Evolutionary conservation across 441 rosid species (phyloP), one percentile per base, ranked within the genome.

Genomic region (Daphne laureola): DNA sequence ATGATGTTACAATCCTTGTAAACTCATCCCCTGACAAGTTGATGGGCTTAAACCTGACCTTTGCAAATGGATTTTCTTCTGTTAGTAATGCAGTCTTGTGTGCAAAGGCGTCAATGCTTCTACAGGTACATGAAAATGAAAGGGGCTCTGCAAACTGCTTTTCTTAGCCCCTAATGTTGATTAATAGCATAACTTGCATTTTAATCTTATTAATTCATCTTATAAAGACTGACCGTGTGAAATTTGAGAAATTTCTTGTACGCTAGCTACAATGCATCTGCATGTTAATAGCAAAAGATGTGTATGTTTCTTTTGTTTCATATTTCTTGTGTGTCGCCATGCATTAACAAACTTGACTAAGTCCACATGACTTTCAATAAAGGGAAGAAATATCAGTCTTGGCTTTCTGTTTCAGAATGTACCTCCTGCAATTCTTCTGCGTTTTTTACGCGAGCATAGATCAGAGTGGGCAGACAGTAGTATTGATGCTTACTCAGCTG

Each of bases 401-500:
- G 38, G 38, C 7, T 46, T 64, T 35, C 61, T 54, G 59, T 40
- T 66, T 26, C 75, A 93, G 98, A 89, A 93, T 57, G 96, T 93
- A 45, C 96, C 96, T 69, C 98, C 98, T 12, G 95, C 82, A 11
- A 83, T 89, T 45, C 95, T 93, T 25, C 92, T 93, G 14, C 78
- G 97, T 66, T 93, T 93, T 63, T 72, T 93, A 70, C 79, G 96
- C 42, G 98, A 93, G 76, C 98, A 93, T 52, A 73, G 98, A 56
- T 93, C 98, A 45, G 98, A 93, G 66, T 93, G 98, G 98, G 97
- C 97, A 17, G 98, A 93, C 64, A 89, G 81, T 78, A 83, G 72
- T 64, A 85, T 89, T 43, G 97, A 93, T 80, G 95, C 94, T 0
- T 93, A 89, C 62, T 71, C 92, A n/a, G 98, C 96, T 21, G 97